phyloP scores from a whole-genome alignment of 2,329 filamentous ascomycete genomes.

The Ophiostoma fasciatum region DNA sequence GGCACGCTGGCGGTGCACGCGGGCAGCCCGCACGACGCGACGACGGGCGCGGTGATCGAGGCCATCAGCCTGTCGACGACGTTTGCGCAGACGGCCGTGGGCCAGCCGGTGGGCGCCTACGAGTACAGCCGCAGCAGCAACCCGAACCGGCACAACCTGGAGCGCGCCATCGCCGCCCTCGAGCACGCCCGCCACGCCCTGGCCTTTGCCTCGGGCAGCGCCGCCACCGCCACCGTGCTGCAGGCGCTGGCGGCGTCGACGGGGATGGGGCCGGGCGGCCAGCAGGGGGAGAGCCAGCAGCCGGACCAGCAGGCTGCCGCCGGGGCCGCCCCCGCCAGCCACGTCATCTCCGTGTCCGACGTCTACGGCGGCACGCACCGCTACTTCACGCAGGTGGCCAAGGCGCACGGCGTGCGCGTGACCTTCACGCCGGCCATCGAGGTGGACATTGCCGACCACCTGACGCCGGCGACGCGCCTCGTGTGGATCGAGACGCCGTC shows the following conservation, averaged over 20 bases:
- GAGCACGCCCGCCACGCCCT: conserved; percentile 88
- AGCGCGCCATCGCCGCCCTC: conserved; percentile 76
- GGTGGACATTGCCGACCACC: conserved; percentile 69
- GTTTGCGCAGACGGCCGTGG: conserved; percentile 81
- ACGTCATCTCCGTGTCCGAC: conserved; percentile 92
- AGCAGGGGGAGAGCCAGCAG: conserved; percentile 1
- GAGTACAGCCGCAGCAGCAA: conserved; percentile 93
- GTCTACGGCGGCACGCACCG: conserved; percentile 96
- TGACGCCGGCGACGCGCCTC: conserved; percentile 77
- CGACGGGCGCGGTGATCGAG: conserved; percentile 90
- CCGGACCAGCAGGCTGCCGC: not conserved
- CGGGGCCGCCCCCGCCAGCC: conserved; percentile 33
- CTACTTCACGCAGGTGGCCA: conserved; percentile 96
- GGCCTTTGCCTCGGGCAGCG: conserved; percentile 86
- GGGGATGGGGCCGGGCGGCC: conserved; percentile 3
- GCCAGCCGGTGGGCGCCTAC: conserved; percentile 73
- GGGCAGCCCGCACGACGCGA: conserved; percentile 76
- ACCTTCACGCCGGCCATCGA: conserved; percentile 92
- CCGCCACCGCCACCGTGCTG: conserved; percentile 82
- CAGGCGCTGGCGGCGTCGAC: conserved; percentile 62
- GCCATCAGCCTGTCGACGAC: conserved; percentile 93
- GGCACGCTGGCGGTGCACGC: conserved; percentile 92
- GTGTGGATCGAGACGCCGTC: conserved; percentile 96
- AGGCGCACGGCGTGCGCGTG: conserved; percentile 84
- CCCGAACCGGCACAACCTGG: conserved; percentile 91